These are phyloP conservation scores for Monosporascus cannonballus DNA, from an alignment of 2,329 filamentous ascomycete genomes.

Conservation along the genomic window DNA sequence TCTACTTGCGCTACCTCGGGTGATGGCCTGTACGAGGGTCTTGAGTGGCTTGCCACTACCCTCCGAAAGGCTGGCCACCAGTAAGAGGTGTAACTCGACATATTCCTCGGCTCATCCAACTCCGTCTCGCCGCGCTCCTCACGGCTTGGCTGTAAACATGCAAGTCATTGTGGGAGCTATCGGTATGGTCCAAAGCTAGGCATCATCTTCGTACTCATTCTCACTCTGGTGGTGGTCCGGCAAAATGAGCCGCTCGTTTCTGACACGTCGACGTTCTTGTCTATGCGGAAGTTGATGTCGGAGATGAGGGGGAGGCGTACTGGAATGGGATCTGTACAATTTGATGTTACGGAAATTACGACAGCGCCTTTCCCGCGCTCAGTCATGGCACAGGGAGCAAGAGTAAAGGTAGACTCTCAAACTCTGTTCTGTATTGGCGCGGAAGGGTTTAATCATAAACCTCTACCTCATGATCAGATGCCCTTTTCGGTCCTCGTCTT, in stretches of 20 bases:
- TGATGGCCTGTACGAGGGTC: conserved; percentile 99
- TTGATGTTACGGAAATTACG: conserved; percentile 28
- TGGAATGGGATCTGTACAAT: conserved; percentile 32
- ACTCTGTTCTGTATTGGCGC: conserved; percentile 13
- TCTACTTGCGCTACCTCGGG: conserved; percentile 97
- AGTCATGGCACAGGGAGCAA: conserved; percentile 14
- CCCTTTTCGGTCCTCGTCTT: conserved; percentile 5
- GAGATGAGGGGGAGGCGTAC: conserved; percentile 28
- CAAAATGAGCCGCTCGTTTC: conserved; percentile 20
- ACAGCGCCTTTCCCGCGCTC: conserved; percentile 19
- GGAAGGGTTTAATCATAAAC: conserved; percentile 3
- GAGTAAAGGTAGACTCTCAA: conserved; percentile 7
- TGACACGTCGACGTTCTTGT: conserved; percentile 12
- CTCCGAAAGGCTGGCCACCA: conserved; percentile 69
- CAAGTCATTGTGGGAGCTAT: conserved; percentile 48
- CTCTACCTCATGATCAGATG: not conserved
- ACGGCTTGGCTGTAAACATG: conserved; percentile 53
- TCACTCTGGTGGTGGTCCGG: conserved; percentile 20
- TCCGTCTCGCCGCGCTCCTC: conserved; percentile 33
- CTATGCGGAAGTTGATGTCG: conserved; percentile 25
- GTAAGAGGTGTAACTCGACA: conserved; percentile 39
- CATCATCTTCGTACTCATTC: conserved; percentile 26
- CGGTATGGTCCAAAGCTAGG: conserved; percentile 47
- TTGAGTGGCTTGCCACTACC: conserved; percentile 84
- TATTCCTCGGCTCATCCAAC: conserved; percentile 34